A percentile compares a stretch with the other conserved stretches of the same genome.
Conservation (phyloP, 768 basidiomycete genomes). For the Cystofilobasidium capitatum region DNA sequence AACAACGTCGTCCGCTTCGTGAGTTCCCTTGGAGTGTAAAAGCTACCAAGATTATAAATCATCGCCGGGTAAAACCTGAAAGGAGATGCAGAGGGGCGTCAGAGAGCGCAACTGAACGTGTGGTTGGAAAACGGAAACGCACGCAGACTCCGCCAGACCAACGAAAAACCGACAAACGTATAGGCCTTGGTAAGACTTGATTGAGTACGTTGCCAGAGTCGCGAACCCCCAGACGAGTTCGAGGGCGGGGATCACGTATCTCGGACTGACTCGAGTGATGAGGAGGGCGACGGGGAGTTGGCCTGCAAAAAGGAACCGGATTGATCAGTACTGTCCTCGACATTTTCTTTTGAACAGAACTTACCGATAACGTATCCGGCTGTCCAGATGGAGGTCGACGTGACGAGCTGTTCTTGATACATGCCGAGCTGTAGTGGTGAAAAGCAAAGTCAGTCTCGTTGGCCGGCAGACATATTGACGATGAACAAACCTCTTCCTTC, state of each 20-base stretch:
- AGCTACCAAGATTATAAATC: neutral
- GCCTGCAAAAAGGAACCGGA: neutral
- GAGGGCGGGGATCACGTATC: neutral
- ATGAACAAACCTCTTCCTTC: too few relatives aligned
- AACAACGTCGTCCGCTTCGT: constrained; percentile 36
- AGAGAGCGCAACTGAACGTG: too few relatives aligned
- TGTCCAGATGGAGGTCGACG: neutral
- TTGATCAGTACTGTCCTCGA: too few relatives aligned
- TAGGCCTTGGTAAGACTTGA: neutral
- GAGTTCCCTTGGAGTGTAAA: constrained; percentile 25
- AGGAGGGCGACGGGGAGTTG: neutral
- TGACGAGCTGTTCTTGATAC: neutral
- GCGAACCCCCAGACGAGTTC: neutral
- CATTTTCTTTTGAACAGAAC: too few relatives aligned
- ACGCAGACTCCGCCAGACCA: too few relatives aligned
- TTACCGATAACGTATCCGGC: too few relatives aligned
- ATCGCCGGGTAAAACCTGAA: neutral
- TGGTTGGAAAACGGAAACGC: too few relatives aligned
- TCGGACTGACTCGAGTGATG: neutral
- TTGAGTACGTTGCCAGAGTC: too few relatives aligned
- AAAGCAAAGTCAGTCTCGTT: too few relatives aligned
- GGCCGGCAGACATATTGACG: too few relatives aligned
- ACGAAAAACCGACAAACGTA: neutral
- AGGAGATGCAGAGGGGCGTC: too few relatives aligned
- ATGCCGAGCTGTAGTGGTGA: neutral